phyloP scores from a whole-genome alignment of 2,329 filamentous ascomycete species.

The Aspergillus cejpii region DNA sequence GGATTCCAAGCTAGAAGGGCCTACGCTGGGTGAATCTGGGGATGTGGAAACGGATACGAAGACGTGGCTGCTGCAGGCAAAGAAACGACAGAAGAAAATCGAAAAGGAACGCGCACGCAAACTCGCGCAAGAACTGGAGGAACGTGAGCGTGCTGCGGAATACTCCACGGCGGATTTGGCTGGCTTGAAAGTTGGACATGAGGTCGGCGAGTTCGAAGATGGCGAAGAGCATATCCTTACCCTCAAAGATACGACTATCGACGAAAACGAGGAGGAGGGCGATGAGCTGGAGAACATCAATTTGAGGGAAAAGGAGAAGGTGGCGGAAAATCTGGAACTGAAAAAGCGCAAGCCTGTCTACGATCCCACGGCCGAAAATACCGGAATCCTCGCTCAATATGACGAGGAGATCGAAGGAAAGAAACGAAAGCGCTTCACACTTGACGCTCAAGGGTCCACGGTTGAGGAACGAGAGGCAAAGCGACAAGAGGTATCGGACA shows the following conservation, averaged over 20 bases:
- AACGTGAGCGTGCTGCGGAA: constrained; percentile 65
- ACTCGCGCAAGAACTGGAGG: constrained; percentile 68
- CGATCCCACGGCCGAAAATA: constrained; percentile 67
- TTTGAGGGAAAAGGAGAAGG: constrained; percentile 38
- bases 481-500: constrained; percentile 50
- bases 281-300: constrained; percentile 63
- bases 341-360: constrained; percentile 90
- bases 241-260: constrained; percentile 84
- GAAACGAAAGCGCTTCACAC: constrained; percentile 77
- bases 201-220: constrained; percentile 71
- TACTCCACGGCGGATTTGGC: constrained; percentile 83
- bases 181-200: constrained; percentile 87
- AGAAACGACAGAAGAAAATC: constrained; percentile 91
- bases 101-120: constrained; percentile 63
- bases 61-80: constrained; percentile 79
- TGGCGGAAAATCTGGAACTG: constrained; percentile 63
- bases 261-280: constrained; percentile 75
- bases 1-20: constrained; percentile 68
- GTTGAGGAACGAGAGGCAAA: constrained; percentile 56
- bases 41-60: constrained; percentile 66
- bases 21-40: constrained; percentile 71
- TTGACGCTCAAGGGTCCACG: constrained; percentile 69
- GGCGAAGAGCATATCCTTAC: constrained; percentile 80
- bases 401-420: constrained; percentile 93
- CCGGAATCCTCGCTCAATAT: constrained; percentile 77